phyloP scores from a whole-genome alignment of 2,329 filamentous ascomycete species.

The Botrytis paeoniae region DNA sequence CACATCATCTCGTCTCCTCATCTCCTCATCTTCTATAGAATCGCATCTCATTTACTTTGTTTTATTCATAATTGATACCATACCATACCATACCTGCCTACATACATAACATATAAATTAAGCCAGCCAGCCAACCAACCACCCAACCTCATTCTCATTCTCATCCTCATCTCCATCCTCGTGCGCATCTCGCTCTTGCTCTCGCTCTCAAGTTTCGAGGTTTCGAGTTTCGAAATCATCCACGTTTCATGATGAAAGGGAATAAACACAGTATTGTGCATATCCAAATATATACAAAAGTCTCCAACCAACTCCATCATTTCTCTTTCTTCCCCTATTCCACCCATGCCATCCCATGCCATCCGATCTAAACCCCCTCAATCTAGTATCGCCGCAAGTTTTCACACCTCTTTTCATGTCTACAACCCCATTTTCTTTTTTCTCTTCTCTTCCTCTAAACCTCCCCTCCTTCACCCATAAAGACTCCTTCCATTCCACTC shows the following conservation, averaged over 20 bases:
- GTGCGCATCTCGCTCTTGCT: neutral
- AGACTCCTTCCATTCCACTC: conserved; percentile 36
- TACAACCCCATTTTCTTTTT: neutral
- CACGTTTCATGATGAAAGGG: neutral
- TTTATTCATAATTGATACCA: neutral
- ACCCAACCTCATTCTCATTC: neutral
- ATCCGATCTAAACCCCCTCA: neutral
- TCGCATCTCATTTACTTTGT: neutral
- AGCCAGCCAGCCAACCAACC: neutral
- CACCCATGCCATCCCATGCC: neutral
- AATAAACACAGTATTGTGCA: neutral
- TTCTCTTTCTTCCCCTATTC: neutral
- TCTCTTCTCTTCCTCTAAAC: conserved; percentile 27
- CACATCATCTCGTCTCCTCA: neutral
- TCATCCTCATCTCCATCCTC: neutral
- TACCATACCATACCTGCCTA: neutral
- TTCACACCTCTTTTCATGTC: neutral
- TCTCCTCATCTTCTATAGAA: neutral
- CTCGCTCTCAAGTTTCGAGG: neutral
- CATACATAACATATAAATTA: neutral
- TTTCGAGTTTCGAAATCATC: neutral
- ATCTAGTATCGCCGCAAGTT: conserved; percentile 1
- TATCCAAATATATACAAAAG: conserved; percentile 13
- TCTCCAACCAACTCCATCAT: neutral
- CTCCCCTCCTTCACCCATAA: conserved; percentile 37